phyloP scores from a whole-genome alignment of 202 grass and related monocot genomes.

The Brachypodium distachyon region DNA sequence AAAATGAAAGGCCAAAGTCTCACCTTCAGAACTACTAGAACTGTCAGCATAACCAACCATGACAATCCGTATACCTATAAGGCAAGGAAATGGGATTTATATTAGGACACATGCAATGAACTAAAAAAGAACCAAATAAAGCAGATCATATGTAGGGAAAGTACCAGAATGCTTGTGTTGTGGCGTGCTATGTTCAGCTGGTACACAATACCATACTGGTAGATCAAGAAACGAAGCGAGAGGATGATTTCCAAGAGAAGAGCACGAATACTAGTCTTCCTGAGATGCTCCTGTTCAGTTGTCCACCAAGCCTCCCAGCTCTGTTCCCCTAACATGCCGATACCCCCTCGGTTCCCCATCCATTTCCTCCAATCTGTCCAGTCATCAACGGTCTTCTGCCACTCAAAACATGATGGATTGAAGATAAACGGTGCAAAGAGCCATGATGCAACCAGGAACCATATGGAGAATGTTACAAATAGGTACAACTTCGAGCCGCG shows the following conservation, averaged over 20 bases:
- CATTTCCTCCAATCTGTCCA: slow-evolving; percentile 94
- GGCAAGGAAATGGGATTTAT: slow-evolving; percentile 1
- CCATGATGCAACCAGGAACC: slow-evolving; percentile 95
- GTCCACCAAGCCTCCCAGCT: slow-evolving; percentile 99
- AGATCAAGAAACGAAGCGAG: slow-evolving; percentile 88
- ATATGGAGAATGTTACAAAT: slow-evolving; percentile 87
- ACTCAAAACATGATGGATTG: slow-evolving; percentile 97
- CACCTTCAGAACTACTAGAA: slow-evolving; percentile 88
- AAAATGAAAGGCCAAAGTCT: slow-evolving; percentile 10
- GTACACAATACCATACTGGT: slow-evolving; percentile 98
- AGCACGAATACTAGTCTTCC: slow-evolving; percentile 62
- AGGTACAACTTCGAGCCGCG: slow-evolving; percentile 67
- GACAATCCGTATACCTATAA: slow-evolving; percentile 81
- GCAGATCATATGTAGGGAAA: slow-evolving; percentile 3
- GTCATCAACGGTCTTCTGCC: slow-evolving; percentile 96
- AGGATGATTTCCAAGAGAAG: slow-evolving; percentile 82
- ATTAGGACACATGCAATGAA: slow-evolving; percentile 5
- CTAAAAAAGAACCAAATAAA: slow-evolving; percentile 9
- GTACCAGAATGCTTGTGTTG: slow-evolving; percentile 72
- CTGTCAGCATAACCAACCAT: slow-evolving; percentile 89
- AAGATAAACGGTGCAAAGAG: slow-evolving; percentile 96
- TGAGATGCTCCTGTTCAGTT: slow-evolving; percentile 78
- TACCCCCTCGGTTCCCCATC: slow-evolving; percentile 94
- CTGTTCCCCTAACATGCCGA: slow-evolving; percentile 59
- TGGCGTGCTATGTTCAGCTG: slow-evolving; percentile 73